Conservation (phyloP, 2,329 filamentous ascomycete genomes). For the Epichloe hybrida region DNA sequence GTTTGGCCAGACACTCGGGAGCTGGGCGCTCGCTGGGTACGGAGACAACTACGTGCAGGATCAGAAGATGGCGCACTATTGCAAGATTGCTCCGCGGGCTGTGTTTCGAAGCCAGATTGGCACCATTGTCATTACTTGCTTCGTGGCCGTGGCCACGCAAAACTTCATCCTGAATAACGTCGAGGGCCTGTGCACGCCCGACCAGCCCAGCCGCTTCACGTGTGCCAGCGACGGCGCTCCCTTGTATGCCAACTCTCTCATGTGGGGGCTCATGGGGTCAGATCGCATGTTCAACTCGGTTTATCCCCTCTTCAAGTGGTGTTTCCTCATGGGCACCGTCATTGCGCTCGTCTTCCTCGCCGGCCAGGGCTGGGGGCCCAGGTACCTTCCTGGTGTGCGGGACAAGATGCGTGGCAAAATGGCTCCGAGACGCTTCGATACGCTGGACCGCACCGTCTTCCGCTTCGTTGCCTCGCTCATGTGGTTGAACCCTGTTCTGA, state of each 20-base stretch:
- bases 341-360: constrained; percentile 22
- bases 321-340: constrained; percentile 26
- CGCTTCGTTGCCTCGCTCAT: constrained; percentile 23
- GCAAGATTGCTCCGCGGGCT: constrained; percentile 34
- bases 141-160: constrained; percentile 31
- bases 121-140: constrained; percentile 31
- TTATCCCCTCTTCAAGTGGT: constrained; percentile 27
- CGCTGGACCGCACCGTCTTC: constrained; percentile 24
- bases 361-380: constrained; percentile 7
- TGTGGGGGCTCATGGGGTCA: constrained; percentile 40
- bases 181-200: constrained; percentile 16
- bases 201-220: constrained; percentile 28
- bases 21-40: constrained; percentile 18
- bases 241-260: constrained; percentile 20
- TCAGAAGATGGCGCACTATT: constrained; percentile 37
- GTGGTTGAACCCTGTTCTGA: constrained; percentile 27
- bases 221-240: constrained; percentile 36
- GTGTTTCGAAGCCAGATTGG: constrained; percentile 34
- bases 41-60: constrained; percentile 31
- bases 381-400: constrained; percentile 17
- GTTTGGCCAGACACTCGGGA: constrained; percentile 13
- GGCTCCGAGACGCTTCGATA: constrained; percentile 17
- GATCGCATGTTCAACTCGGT: constrained; percentile 28
- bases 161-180: constrained; percentile 27
- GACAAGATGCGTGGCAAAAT: constrained; percentile 16